Percentiles rank a stretch among this genome's conserved stretches.
phyloP scores from a whole-genome alignment of 257 asterid genomes.

The Salvia rosmarinus region DNA sequence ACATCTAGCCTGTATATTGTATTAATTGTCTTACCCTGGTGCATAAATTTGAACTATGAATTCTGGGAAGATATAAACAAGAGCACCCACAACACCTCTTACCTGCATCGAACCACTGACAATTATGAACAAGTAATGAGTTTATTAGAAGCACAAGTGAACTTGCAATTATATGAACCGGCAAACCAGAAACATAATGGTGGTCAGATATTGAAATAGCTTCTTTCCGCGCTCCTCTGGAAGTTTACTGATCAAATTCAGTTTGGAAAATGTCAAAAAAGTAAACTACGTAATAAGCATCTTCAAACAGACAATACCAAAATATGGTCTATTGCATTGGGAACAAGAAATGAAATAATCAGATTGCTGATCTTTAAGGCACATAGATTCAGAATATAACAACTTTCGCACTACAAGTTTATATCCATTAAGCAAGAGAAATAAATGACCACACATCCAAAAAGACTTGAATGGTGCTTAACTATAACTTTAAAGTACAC shows the following conservation, averaged over 20 bases:
- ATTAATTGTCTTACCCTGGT: constrained; percentile 48
- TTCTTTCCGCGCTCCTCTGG: constrained; percentile 50
- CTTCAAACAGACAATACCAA: background rate
- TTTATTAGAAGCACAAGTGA: constrained; percentile 1
- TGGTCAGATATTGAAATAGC: constrained; percentile 44
- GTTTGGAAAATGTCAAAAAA: constrained; percentile 22
- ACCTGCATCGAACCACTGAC: constrained; percentile 40
- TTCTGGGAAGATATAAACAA: constrained; percentile 49
- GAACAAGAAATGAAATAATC: background rate
- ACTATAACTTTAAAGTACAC: background rate
- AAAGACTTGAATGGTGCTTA: background rate
- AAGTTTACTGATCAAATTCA: constrained; percentile 45
- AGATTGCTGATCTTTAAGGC: constrained; percentile 1
- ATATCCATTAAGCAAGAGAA: background rate
- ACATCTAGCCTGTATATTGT: constrained; percentile 22
- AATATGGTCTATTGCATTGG: background rate
- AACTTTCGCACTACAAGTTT: background rate
- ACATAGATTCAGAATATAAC: background rate
- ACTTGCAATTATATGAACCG: constrained; percentile 6
- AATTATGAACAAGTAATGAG: constrained; percentile 9
- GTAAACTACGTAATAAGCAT: constrained; percentile 6
- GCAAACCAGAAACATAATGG: constrained; percentile 51
- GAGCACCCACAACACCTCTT: constrained; percentile 43
- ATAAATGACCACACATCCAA: background rate
- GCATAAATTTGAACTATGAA: constrained; percentile 45